Base-by-base conservation (phyloP, 2,329 filamentous ascomycete genomes). In the Penicillium sp. region DNA sequence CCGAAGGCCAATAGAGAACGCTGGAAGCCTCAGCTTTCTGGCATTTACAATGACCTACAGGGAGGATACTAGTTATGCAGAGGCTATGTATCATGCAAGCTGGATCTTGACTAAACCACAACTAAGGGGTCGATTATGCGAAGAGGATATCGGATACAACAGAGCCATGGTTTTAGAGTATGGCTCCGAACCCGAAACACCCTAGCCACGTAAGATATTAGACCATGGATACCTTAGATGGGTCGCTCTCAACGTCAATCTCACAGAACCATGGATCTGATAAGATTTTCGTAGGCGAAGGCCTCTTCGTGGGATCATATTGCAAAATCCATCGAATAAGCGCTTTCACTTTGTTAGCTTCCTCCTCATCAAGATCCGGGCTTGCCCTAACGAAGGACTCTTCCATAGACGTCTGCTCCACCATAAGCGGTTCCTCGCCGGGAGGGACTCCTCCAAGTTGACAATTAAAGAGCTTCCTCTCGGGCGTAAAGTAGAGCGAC, bases 251-350 rank as follows among this genome's bases (percentile, higher is more conserved):
- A 44, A 58, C 47, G 14, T 54, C 47, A 57, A 62, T 60, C 44
- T 51, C 53, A 33, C 57, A 55, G 53, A 71, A 69, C 68, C 69
- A 71, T 35, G 68, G 67, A 63, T 71, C 55, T 38, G 59, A 52
- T 45, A 70, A 61, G 17, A 70, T 60, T 37, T 68, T 42, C 47
- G 53, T 57, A 42, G 69, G 61, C 16, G 67, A 62, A 44, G 68
- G 69, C 53, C 69, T 56, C 58, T 64, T 59, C 26, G 55, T 47
- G 17, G 64, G 63, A 57, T 70, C 67, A 61, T 69, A 70, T 51
- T 66, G 61, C 48, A 72, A 52, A 44, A 69, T 69, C 58, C 61
- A 57, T 51, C 62, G 58, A 48, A 69, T 67, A 5, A 70, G 57
- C 30, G 62, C 48, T 43, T 64, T 64, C 37, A 71, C 50, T 54